A percentile compares a stretch with the other conserved stretches of the same genome.
Conservation (phyloP, 2,329 filamentous ascomycete genomes). For the Gliomastix tumulicola region DNA sequence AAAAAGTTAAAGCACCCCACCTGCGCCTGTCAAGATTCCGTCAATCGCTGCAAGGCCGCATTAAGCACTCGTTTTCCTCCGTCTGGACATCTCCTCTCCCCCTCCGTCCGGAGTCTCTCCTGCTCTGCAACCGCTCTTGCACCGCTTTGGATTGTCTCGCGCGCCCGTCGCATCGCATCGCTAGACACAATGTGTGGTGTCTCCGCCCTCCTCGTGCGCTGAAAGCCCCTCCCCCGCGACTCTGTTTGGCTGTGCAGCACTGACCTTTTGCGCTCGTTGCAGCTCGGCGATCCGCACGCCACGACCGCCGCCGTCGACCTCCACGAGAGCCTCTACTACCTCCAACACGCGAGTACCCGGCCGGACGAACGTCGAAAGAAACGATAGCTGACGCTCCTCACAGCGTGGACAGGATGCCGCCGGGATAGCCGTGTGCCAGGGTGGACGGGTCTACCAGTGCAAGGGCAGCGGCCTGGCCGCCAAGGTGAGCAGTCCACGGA, state of each 20-base stretch:
- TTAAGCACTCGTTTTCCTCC: no score
- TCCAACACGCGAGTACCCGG: slow-evolving; percentile 41
- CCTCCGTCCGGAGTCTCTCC: no score
- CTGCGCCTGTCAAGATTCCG: no score
- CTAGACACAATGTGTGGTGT: slow-evolving; percentile 1
- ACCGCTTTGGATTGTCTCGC: no score
- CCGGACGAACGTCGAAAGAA: neutral
- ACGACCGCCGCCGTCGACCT: slow-evolving; percentile 47
- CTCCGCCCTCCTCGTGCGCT: neutral
- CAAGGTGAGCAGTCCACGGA: slow-evolving; percentile 35
- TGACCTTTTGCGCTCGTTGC: neutral
- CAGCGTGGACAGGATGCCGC: slow-evolving; percentile 82
- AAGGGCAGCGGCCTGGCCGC: slow-evolving; percentile 87
- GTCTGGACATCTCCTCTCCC: no score
- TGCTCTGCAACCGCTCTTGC: no score
- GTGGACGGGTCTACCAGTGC: slow-evolving; percentile 78
- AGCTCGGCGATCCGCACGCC: slow-evolving; percentile 20
- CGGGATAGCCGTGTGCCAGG: slow-evolving; percentile 71
- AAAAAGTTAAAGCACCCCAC: no score
- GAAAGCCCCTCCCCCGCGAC: neutral
- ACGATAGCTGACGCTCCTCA: neutral
- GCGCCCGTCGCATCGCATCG: no score
- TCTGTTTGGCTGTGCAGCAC: neutral
- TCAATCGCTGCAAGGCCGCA: no score
- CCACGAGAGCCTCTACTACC: slow-evolving; percentile 65